Conservation (phyloP, 2,329 filamentous ascomycete genomes). For the Gnomoniopsis smithogilvyi region DNA sequence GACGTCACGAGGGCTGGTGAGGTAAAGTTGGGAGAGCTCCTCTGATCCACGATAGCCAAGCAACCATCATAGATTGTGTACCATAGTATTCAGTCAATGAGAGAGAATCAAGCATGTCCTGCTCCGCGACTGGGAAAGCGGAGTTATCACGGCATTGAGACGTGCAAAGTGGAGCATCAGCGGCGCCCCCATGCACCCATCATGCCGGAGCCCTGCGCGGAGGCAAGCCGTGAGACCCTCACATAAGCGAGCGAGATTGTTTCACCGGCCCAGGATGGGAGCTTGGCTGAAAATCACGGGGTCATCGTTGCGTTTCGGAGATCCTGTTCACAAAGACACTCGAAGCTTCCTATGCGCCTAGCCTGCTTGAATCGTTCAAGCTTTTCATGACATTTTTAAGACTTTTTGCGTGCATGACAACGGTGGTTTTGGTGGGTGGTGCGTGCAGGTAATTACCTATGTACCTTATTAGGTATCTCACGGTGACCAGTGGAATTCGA, state of each 20-base stretch:
- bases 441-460: no score
- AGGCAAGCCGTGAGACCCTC: not conserved
- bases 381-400: not conserved
- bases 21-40: no score
- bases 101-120: not conserved
- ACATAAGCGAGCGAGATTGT: not conserved
- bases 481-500: no score
- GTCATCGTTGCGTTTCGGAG: not conserved
- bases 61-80: no score
- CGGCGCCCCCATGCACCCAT: not conserved
- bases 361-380: not conserved
- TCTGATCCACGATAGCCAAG: no score
- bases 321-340: not conserved
- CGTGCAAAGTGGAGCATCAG: not conserved
- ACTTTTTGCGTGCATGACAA: no score
- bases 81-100: not conserved
- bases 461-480: no score
- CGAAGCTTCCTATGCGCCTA: not conserved
- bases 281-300: not conserved
- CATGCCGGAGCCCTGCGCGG: no score
- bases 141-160: not conserved
- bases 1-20: not conserved
- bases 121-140: not conserved
- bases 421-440: no score
- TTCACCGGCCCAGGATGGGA: not conserved